phyloP scores from a whole-genome alignment of 768 basidiomycete species.

The Suillus ampliporus region DNA sequence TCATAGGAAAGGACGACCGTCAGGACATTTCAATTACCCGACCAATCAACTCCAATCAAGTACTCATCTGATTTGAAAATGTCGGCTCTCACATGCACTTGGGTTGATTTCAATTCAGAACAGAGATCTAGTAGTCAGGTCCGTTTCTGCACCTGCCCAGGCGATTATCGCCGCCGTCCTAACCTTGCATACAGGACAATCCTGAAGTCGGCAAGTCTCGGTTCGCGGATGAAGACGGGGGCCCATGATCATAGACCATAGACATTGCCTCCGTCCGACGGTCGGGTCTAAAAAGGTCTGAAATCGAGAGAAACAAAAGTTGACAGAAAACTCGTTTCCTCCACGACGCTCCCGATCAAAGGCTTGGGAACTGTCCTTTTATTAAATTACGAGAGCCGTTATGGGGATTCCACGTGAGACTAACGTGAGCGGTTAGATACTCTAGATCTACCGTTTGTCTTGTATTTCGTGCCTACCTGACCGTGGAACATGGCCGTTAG shows the following conservation, averaged over 20 bases:
- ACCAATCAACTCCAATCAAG: constrained; percentile 37
- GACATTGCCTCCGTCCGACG: constrained; percentile 27
- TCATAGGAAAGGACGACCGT: constrained; percentile 34
- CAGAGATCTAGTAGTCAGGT: constrained; percentile 30
- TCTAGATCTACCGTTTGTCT: not conserved
- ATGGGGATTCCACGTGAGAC: constrained; percentile 14
- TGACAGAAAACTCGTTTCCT: constrained; percentile 25
- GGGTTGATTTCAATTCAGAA: constrained; percentile 33
- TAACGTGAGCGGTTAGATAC: not conserved
- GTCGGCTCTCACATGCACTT: constrained; percentile 36
- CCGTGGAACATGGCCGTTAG: not conserved
- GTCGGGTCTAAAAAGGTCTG: constrained; percentile 24
- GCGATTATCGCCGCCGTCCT: constrained; percentile 20
- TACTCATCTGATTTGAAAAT: constrained; percentile 39
- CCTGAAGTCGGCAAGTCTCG: constrained; percentile 9
- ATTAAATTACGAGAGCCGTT: constrained; percentile 28
- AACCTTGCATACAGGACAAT: not conserved
- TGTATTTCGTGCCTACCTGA: not conserved
- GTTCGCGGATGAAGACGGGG: constrained; percentile 14
- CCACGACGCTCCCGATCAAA: constrained; percentile 28
- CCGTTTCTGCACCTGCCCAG: constrained; percentile 26
- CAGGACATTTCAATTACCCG: constrained; percentile 29
- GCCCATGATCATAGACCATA: constrained; percentile 6
- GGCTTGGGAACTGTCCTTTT: constrained; percentile 28
- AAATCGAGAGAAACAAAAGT: constrained; percentile 18